Conservation (phyloP, 495 filamentous ascomycete species). For the Aspergillus diversus region DNA sequence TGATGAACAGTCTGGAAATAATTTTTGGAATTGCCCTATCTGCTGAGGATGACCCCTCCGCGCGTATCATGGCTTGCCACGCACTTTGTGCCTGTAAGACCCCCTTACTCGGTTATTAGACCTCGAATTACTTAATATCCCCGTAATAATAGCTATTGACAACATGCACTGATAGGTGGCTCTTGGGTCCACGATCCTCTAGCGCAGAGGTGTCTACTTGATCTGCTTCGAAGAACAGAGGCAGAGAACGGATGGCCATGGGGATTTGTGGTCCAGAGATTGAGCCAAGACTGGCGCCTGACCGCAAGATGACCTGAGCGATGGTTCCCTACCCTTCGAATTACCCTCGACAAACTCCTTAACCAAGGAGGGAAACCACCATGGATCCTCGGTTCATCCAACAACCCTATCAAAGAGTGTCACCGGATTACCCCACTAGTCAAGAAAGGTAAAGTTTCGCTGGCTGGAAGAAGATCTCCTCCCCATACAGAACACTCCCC, state of each 20-base stretch:
- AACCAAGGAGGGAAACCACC: background rate
- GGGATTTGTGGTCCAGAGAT: constrained; percentile 25
- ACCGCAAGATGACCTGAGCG: constrained; percentile 16
- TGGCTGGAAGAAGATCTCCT: background rate
- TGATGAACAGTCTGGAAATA: constrained; percentile 36
- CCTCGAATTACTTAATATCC: background rate
- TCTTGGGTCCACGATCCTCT: constrained; percentile 37
- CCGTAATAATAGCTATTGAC: constrained; percentile 9
- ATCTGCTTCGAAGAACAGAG: constrained; percentile 30
- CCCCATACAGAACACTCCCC: background rate
- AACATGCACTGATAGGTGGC: constrained; percentile 27
- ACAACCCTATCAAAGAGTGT: background rate
- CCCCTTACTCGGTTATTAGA: background rate
- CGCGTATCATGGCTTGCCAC: constrained; percentile 46
- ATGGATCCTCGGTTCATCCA: background rate
- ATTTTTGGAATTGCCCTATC: constrained; percentile 47
- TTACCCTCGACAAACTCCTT: background rate
- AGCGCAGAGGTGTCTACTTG: constrained; percentile 27
- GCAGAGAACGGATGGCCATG: constrained; percentile 34
- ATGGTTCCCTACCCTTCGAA: background rate
- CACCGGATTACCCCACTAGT: background rate
- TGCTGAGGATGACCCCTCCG: constrained; percentile 41
- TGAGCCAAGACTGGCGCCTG: constrained; percentile 25
- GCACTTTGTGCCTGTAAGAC: constrained; percentile 42
- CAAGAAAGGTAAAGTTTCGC: background rate